These are phyloP conservation scores for Wickerhamiella sorbophila DNA, from an alignment of 805 yeast genomes.

Conservation along the genomic window DNA sequence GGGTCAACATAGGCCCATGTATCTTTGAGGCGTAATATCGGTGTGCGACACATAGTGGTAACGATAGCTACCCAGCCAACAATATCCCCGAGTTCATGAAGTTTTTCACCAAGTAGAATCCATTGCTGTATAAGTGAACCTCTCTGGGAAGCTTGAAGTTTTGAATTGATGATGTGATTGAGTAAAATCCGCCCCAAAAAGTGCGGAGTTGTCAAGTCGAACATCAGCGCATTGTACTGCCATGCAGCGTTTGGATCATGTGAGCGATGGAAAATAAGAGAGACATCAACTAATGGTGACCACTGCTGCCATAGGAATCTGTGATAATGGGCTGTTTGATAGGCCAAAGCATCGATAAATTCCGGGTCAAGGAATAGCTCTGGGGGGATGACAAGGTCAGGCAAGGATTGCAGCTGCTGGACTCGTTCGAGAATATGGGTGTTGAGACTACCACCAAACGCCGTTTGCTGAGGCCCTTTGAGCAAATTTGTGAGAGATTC, in stretches of 20 bases:
- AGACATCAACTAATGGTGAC: slow-evolving; percentile 70
- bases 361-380: slow-evolving; percentile 40
- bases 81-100: slow-evolving; percentile 79
- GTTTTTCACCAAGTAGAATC: slow-evolving; percentile 67
- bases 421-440: slow-evolving; percentile 3
- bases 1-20: slow-evolving; percentile 65
- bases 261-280: slow-evolving; percentile 45
- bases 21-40: slow-evolving; percentile 55
- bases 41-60: slow-evolving; percentile 65
- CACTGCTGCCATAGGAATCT: slow-evolving; percentile 49
- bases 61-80: slow-evolving; percentile 90
- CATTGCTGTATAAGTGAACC: slow-evolving; percentile 63
- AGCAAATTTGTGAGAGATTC: slow-evolving; percentile 28
- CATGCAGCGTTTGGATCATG: slow-evolving; percentile 22
- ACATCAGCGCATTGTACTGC: slow-evolving; percentile 48
- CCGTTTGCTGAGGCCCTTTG: slow-evolving; percentile 1
- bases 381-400: slow-evolving; percentile 20
- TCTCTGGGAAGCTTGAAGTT: slow-evolving; percentile 27
- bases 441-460: neutral
- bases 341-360: slow-evolving; percentile 44
- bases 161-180: slow-evolving; percentile 47
- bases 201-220: slow-evolving; percentile 59
- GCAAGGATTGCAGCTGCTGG: slow-evolving; percentile 5
- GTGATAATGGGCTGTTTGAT: slow-evolving; percentile 53
- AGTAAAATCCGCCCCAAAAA: slow-evolving; percentile 59